Conservation (phyloP, 305 asterid genomes). For the Solanum hybrid region DNA sequence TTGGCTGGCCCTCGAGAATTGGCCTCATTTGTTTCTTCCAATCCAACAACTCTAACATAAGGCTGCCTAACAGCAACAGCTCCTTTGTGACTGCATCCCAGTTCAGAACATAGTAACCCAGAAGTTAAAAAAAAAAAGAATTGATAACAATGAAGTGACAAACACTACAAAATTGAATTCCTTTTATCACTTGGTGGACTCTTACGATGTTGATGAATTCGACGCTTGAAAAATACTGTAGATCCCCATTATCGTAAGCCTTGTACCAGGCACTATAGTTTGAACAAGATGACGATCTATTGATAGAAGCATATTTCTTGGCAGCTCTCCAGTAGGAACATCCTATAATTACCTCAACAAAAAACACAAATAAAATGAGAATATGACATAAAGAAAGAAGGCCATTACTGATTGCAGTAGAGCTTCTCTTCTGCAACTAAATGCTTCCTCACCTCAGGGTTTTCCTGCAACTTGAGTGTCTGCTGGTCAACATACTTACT, state of each 20-base stretch:
- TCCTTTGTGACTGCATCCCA: constrained; percentile 66
- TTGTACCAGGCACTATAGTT: constrained; percentile 97
- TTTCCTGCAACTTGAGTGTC: constrained; percentile 87
- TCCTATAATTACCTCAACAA: constrained; percentile 39
- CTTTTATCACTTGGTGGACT: not conserved
- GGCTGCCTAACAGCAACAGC: constrained; percentile 99
- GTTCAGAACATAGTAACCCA: constrained; percentile 8
- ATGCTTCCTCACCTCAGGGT: constrained; percentile 63
- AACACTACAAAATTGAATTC: not conserved
- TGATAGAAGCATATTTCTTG: constrained; percentile 90
- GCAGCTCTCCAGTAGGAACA: constrained; percentile 98
- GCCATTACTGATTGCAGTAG: not conserved
- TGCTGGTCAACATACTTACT: constrained; percentile 96
- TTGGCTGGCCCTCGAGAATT: constrained; percentile 74
- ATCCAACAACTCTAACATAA: constrained; percentile 81
- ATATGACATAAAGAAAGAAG: not conserved
- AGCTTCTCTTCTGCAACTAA: not conserved
- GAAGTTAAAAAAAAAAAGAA: not conserved
- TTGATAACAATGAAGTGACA: not conserved
- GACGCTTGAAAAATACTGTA: constrained; percentile 93
- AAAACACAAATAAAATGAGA: constrained; percentile 4
- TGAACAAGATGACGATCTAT: constrained; percentile 97
- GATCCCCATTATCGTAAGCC: constrained; percentile 91
- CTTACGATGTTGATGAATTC: constrained; percentile 80
- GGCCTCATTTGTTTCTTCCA: constrained; percentile 73